Base-by-base conservation (phyloP, 192 early-diverging fungal genomes). In the Podila minutissima region DNA sequence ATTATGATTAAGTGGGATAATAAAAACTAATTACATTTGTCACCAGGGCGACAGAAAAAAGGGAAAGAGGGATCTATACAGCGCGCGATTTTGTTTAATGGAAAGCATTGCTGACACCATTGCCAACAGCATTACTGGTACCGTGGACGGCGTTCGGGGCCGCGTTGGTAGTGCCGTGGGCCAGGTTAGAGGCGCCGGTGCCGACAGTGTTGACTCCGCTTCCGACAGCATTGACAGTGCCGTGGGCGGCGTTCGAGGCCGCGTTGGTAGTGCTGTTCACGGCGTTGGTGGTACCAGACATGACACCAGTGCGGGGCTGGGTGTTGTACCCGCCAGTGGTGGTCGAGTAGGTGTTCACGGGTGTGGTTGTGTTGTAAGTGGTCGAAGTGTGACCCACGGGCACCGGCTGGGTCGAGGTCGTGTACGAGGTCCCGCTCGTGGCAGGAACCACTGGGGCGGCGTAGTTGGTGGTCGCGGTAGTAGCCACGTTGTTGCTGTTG, bases 281-380 rank as follows among this genome's bases (percentile, higher is more conserved):
- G 11, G 53, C 53, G 6, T 55, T 55, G n/a, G 53, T 24, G 53
- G 4, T n/a, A 15, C n/a, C 51, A 1, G 51, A 55, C 3, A 35
- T 31, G 12, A 37, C 59, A 41, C 60, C 50, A 10, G 64, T 46
- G 22, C 73, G 73, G 33, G 73, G 73, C 51, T 74, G 72, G 7
- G 72, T 62, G 58, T 28, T 66, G 31, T 73, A 73, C 5, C 63
- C 64, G 17, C 4, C 37, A 20, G 60, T 24, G 38, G 57, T 29
- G 20, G 71, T 32, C 20, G 65, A 17, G 46, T 55, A 55, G 19
- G 50, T 24, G 53, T 22, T 55, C n/a, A 2, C 53, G 17, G 53
- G 15, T 24, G 59, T 28, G 58, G 46, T 32, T 4, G 51, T 59
- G 48, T 66, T 73, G 41, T 75, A 33, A 31, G 48, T 22, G 59